A percentile compares a stretch with the other conserved stretches of the same genome.
These are phyloP conservation scores for Chrysanthemum makinoi DNA, from an alignment of 129 eudicot genomes.

Conservation along the genomic window DNA sequence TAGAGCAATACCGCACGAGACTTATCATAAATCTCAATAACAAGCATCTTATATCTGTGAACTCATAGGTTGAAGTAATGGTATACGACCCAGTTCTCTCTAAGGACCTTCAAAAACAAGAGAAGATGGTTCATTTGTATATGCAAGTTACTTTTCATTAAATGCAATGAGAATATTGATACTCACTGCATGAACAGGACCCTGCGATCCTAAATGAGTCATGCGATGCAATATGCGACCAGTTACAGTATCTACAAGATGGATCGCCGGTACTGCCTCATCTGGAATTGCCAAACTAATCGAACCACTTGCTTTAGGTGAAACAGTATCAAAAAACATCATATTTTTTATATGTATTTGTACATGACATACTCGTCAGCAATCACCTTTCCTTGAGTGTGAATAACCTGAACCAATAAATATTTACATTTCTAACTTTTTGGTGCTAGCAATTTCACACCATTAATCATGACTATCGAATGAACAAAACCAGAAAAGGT, in stretches of 20 bases:
- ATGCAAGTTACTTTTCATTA: neutral
- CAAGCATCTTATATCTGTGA: conserved; percentile 95
- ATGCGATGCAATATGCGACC: conserved; percentile 91
- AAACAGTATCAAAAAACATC: conserved; percentile 77
- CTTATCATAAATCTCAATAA: conserved; percentile 89
- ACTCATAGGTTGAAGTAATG: conserved; percentile 97
- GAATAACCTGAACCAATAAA: too few relatives aligned
- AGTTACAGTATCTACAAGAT: conserved; percentile 84
- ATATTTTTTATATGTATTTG: neutral
- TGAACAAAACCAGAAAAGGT: neutral
- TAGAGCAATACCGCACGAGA: conserved; percentile 79
- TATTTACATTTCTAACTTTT: neutral
- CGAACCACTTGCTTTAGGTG: conserved; percentile 90
- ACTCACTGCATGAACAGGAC: conserved; percentile 98
- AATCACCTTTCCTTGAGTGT: too few relatives aligned
- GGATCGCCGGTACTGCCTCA: conserved; percentile 69
- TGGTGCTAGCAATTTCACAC: neutral
- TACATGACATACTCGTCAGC: too few relatives aligned
- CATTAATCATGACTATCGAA: neutral
- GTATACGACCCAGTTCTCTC: conserved; percentile 99
- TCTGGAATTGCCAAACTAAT: conserved; percentile 92
- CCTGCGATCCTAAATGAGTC: conserved; percentile 96
- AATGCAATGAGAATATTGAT: conserved; percentile 17
- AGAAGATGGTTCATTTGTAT: neutral
- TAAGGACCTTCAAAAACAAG: conserved; percentile 67